Percentiles rank a stretch among this genome's conserved stretches.
Evolutionary conservation across 164 flowering plant species (phyloP).

Genomic region (Tetracentron sinense): DNA sequence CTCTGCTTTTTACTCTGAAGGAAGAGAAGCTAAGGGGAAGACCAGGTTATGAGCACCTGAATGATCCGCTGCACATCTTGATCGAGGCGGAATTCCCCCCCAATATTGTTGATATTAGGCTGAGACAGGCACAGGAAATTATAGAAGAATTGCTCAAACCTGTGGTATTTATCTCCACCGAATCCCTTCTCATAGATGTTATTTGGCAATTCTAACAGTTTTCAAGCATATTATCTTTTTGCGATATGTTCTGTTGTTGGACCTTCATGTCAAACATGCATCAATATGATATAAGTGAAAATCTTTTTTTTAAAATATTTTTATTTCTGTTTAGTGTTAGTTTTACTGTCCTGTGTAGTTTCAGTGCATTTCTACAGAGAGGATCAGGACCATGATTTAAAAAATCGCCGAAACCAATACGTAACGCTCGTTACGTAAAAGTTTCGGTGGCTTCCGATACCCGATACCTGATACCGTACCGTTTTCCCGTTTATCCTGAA

Average conservation of each 20-base stretch:
- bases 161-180: conserved; percentile 55
- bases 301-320: no score
- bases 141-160: conserved; percentile 96
- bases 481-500: no score
- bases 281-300: no score
- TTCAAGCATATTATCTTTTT: not conserved
- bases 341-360: no score
- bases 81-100: conserved; percentile 94
- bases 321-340: no score
- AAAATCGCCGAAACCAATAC: no score
- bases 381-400: no score
- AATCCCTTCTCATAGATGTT: not conserved
- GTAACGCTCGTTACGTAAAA: no score
- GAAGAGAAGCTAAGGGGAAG: conserved; percentile 92
- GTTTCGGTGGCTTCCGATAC: no score
- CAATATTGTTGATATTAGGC: conserved; percentile 66
- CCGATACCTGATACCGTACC: no score
- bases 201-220: not conserved
- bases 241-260: not conserved
- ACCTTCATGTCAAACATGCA: no score
- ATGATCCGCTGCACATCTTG: conserved; percentile 87
- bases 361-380: no score
- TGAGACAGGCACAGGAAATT: conserved; percentile 85
- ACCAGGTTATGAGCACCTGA: conserved; percentile 96
- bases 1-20: conserved; percentile 30